Conservation (phyloP, 1,284 basidiomycete genomes). For the Lentinus polychrous region DNA sequence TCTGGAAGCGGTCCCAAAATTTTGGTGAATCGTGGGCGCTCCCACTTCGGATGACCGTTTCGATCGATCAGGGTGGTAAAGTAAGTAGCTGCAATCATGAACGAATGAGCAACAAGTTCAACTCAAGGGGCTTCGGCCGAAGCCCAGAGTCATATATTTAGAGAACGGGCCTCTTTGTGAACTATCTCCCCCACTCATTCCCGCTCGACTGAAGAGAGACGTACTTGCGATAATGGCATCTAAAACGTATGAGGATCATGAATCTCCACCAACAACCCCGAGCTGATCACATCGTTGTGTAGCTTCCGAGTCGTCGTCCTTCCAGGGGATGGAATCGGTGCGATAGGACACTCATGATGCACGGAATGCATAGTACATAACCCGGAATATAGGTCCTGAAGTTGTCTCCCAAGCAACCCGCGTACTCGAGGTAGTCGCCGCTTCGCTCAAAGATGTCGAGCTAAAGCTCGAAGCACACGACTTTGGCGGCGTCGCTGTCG, state of each 20-base stretch:
- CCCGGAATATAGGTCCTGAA: constrained; percentile 79
- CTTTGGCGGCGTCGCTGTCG: constrained; percentile 95
- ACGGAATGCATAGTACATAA: no score
- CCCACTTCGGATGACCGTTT: not conserved
- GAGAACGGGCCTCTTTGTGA: not conserved
- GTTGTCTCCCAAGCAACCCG: constrained; percentile 87
- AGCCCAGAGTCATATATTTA: not conserved
- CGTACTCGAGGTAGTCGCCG: constrained; percentile 75
- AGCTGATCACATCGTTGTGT: constrained; percentile 3
- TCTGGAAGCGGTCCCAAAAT: not conserved
- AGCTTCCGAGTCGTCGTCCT: constrained; percentile 87
- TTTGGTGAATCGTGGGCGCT: not conserved
- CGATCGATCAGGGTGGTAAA: not conserved
- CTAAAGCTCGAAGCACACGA: constrained; percentile 74
- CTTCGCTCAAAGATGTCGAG: constrained; percentile 53
- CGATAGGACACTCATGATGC: not conserved
- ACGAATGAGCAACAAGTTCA: no score
- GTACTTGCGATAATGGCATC: constrained; percentile 28
- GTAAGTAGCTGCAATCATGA: not conserved
- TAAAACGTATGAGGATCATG: constrained; percentile 28
- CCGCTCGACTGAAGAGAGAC: not conserved
- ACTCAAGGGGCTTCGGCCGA: not conserved
- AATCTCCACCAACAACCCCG: not conserved
- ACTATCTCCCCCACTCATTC: not conserved
- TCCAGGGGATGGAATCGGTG: constrained; percentile 96